Evolutionary conservation across 2,329 filamentous ascomycete species (phyloP).

Genomic region (Arachnomyces sp.): DNA sequence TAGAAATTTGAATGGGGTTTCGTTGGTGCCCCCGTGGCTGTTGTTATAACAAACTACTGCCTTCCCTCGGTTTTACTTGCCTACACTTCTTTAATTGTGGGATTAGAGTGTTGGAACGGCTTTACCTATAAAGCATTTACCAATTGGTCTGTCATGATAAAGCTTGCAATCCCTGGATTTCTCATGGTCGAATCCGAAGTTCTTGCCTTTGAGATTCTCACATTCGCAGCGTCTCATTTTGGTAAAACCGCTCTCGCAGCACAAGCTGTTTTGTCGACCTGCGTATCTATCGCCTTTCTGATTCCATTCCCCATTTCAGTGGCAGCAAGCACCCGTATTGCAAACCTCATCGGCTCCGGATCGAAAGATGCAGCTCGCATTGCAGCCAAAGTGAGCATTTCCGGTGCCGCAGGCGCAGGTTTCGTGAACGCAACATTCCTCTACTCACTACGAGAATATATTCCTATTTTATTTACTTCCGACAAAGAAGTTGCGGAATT

Average conservation of each 20-base stretch:
- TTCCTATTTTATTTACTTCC: conserved; percentile 70
- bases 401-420: conserved; percentile 61
- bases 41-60: conserved; percentile 65
- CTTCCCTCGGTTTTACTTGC: conserved; percentile 63
- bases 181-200: conserved; percentile 93
- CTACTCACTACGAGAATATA: conserved; percentile 57
- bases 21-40: conserved; percentile 69
- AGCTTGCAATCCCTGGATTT: conserved; percentile 77
- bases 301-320: conserved; percentile 88
- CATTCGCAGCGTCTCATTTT: conserved; percentile 71
- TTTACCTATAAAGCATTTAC: conserved; percentile 58
- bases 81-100: conserved; percentile 64
- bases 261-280: conserved; percentile 73
- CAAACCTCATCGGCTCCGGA: conserved; percentile 83
- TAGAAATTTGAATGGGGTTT: conserved; percentile 56
- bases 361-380: conserved; percentile 72
- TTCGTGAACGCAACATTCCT: conserved; percentile 68
- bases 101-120: conserved; percentile 71
- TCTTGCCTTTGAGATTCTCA: conserved; percentile 85
- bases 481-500: conserved; percentile 61
- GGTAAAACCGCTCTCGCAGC: conserved; percentile 74
- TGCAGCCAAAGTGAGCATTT: conserved; percentile 68
- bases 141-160: conserved; percentile 80
- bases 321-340: conserved; percentile 77
- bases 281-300: conserved; percentile 76